Evolutionary conservation across 176 grass and related monocot genomes (phyloP), one percentile per base, ranked within the genome.

Genomic region (Alopecurus myosuroides): DNA sequence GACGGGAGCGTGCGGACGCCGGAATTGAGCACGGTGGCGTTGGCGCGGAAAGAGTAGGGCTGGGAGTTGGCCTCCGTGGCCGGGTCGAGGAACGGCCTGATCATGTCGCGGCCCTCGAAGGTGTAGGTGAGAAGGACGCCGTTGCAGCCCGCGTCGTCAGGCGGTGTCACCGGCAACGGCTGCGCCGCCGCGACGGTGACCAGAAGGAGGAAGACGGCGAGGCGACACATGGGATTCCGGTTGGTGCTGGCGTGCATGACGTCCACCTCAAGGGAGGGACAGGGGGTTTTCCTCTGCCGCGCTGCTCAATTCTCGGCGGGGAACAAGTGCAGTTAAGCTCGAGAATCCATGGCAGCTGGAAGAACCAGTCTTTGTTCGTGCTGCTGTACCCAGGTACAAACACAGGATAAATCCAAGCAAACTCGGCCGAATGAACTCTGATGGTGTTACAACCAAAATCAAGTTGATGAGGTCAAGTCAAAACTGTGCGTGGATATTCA

Each of bases 21-120:
- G 13, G 88, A 84, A 89, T 94, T 97, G 73, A 70, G 85, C 18
- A 97, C 72, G 41, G 87, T 85, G 63, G 91, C 89, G 55, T 7
- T 92, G 48, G 92, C 94, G 28, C 30, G 39, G 76, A 97, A 97
- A 6, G 89, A 72, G 84, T 90, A 97, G 20, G 94, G 85, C 86
- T 97, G 94, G 3, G 63, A 30, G 60, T 35, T 18, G 6, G 64
- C 70, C 20, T 18, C 64, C 17, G 70, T 46, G 70, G 42, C 76
- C 12, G 34, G 3, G 72, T 75, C 72, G 6, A 89, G 77, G 85
- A 90, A 92, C 0, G 94, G 94, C 45, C 92, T 81, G 87, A 97
- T 94, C 92, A 48, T 87, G 2, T 80, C 35, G 31, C 65, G 87
- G 12, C n/a, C 6, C 46, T 88, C 64, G n/a, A 94, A 60, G 29